Evolutionary conservation across 2,329 filamentous ascomycete species (phyloP).

Genomic region (Phialemoniopsis sp.): DNA sequence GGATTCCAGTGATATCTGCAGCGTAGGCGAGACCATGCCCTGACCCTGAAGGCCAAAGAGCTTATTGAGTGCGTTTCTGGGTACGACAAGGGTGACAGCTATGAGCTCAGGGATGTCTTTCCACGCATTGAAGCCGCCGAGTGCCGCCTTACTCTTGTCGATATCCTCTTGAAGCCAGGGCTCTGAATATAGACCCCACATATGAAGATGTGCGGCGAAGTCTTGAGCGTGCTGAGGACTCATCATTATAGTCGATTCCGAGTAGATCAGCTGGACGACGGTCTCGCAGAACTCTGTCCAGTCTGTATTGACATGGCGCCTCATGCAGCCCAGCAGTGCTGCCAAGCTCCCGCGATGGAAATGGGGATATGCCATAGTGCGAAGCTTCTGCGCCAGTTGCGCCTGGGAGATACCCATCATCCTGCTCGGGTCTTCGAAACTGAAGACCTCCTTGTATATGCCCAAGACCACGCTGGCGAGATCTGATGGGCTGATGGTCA

Average conservation of each 20-base stretch:
- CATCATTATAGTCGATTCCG: constrained; percentile 21
- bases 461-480: constrained; percentile 33
- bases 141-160: constrained; percentile 8
- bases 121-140: constrained; percentile 29
- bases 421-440: constrained; percentile 25
- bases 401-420: constrained; percentile 2
- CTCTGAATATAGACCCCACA: constrained; percentile 25
- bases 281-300: constrained; percentile 21
- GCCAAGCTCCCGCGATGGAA: constrained; percentile 34
- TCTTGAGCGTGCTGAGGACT: constrained; percentile 28
- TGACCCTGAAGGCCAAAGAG: constrained; percentile 13
- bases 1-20: no score
- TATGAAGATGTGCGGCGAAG: constrained; percentile 27
- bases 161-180: constrained; percentile 19
- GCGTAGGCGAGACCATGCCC: no score
- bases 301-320: constrained; percentile 25
- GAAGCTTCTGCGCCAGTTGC: constrained; percentile 3
- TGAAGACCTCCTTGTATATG: constrained; percentile 42
- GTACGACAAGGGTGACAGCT: constrained; percentile 30
- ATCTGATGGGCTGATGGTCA: constrained; percentile 25
- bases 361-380: constrained; percentile 14
- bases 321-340: constrained; percentile 30
- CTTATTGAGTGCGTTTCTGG: constrained; percentile 18
- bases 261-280: constrained; percentile 21
- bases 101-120: constrained; percentile 26